These are phyloP conservation scores for Pythium rhizo-oryzae DNA, from an alignment of 352 stramenopile genomes.

Conservation along the genomic window DNA sequence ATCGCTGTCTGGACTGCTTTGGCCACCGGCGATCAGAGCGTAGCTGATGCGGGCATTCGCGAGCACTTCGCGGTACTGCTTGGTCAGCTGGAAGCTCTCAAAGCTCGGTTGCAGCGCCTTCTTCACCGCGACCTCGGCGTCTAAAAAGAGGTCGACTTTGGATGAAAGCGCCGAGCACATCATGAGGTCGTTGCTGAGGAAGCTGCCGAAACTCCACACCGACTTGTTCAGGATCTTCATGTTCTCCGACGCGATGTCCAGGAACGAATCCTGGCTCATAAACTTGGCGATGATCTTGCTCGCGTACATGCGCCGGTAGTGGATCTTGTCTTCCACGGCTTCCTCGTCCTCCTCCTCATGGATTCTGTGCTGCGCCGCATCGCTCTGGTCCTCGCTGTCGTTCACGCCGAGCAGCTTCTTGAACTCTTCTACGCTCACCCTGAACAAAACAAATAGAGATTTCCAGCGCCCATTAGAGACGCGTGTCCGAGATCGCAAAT, in stretches of 20 bases:
- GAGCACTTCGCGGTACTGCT: constrained; percentile 61
- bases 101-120: constrained; percentile 74
- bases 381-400: constrained; percentile 20
- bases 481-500: not conserved
- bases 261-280: constrained; percentile 80
- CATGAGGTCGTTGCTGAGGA: constrained; percentile 75
- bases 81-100: constrained; percentile 53
- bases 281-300: constrained; percentile 90
- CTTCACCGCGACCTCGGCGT: constrained; percentile 76
- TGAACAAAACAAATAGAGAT: constrained; percentile 11
- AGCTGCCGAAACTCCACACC: constrained; percentile 75
- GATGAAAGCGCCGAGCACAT: constrained; percentile 73
- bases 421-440: constrained; percentile 87
- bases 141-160: constrained; percentile 77
- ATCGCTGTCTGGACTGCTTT: constrained; percentile 29
- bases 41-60: constrained; percentile 61
- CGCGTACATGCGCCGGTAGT: constrained; percentile 64
- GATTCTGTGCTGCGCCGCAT: not conserved
- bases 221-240: constrained; percentile 81
- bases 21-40: constrained; percentile 32
- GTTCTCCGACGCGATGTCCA: constrained; percentile 82
- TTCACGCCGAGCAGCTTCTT: constrained; percentile 65
- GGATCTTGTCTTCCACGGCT: constrained; percentile 27
- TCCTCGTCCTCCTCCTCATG: constrained; percentile 32
- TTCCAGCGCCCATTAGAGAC: not conserved